phyloP scores from a whole-genome alignment of 805 yeast species.

The Candida ficus region DNA sequence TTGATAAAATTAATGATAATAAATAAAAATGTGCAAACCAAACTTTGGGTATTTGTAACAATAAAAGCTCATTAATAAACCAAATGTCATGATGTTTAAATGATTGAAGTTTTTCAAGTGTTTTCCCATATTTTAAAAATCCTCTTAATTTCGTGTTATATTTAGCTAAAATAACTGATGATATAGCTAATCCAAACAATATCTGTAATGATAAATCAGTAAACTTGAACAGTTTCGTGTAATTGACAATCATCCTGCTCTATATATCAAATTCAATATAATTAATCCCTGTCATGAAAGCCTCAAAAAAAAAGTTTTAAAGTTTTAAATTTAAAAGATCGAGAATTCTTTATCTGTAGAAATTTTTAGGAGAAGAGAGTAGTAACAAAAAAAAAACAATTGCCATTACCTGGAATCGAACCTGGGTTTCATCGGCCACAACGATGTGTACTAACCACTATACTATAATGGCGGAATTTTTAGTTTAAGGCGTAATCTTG shows the following conservation, averaged over 20 bases:
- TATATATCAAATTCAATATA: no score
- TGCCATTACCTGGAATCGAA: conserved; percentile 73
- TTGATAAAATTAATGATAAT: conserved; percentile 33
- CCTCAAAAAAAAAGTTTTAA: no score
- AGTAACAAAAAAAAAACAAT: no score
- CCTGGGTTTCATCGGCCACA: conserved; percentile 73
- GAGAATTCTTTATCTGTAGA: no score
- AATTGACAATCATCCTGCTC: no score
- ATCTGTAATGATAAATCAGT: no score
- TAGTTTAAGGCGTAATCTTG: no score
- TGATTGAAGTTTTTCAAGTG: conserved; percentile 15
- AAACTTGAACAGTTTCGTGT: no score
- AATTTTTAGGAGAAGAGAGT: no score
- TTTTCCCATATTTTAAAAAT: conserved; percentile 43
- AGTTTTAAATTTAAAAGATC: no score
- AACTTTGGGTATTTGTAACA: conserved; percentile 52
- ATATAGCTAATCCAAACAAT: conserved; percentile 1
- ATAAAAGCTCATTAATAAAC: conserved; percentile 15
- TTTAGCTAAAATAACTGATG: conserved; percentile 29
- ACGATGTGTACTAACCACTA: conserved; percentile 71
- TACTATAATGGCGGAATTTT: conserved; percentile 45
- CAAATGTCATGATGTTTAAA: not conserved
- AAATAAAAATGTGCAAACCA: conserved; percentile 63
- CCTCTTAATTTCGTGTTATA: conserved; percentile 26
- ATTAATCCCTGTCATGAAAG: no score